Evolutionary conservation across 495 filamentous ascomycete genomes (phyloP), one percentile per base, ranked within the genome.

Genomic region (Margaritispora aquatica): DNA sequence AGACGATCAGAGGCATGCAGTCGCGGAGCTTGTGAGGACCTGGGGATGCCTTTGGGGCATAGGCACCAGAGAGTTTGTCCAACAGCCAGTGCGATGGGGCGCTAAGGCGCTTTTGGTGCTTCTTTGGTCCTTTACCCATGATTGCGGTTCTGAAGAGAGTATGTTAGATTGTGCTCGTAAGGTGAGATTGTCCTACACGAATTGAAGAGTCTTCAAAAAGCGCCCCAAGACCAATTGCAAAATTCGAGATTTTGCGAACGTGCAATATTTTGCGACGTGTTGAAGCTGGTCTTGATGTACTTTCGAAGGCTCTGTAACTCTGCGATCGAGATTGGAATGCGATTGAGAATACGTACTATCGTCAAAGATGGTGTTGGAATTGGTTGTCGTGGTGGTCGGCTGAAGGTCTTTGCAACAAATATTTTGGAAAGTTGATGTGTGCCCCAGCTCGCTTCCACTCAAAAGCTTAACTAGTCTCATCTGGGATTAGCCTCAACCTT

Each of bases 11-110:
- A 63, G 94, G 95, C 84, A 98, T 87, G 83, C 94, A 97, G 77
- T 98, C 95, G 70, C 94, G 86, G 74, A 95, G 85, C 85, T 98
- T 97, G 86, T 98, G 95, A 73, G 94, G 94, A 87, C 94, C 94
- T 69, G 93, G 82, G 61, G 92, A 96, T 63, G 94, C 87, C 76
- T 90, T 90, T 74, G 94, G 94, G 68, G 94, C 94, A 76, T 97
- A 97, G 81, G 88, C 84, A 75, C 93, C 94, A 75, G 91, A 96
- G 66, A 97, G 86, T 80, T 98, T 98, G 87, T 98, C 94, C 72
- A 98, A 83, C 71, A 98, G 90, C 94, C 95, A 98, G 85, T 97
- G 94, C 75, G 89, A 93, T 69, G 94, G 94, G 74, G 94, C 94
- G 76, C 89, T 92, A 71, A 97, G 84, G 83, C 94, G 91, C 93